A percentile compares a stretch with the other conserved stretches of the same genome.
phyloP scores from a whole-genome alignment of 768 basidiomycete genomes.

The Agaricus sinodeliciosus region DNA sequence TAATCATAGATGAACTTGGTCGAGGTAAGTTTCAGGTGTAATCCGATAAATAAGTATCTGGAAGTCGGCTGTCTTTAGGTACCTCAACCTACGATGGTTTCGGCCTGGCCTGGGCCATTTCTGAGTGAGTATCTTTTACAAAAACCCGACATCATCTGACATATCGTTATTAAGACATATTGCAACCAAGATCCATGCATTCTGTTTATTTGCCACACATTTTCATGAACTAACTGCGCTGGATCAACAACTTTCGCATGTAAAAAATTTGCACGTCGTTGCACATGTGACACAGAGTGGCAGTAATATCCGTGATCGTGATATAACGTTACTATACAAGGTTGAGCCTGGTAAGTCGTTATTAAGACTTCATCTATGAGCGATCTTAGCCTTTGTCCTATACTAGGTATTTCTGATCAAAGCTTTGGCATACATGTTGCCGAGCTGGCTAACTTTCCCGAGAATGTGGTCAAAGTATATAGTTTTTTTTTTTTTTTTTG shows the following conservation, averaged over 20 bases:
- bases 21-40: constrained; percentile 42
- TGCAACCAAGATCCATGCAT: constrained; percentile 85
- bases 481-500: background rate
- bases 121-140: constrained; percentile 52
- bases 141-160: background rate
- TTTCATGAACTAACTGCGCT: constrained; percentile 96
- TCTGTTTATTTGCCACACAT: constrained; percentile 96
- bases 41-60: background rate
- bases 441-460: constrained; percentile 94
- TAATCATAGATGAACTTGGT: constrained; percentile 97
- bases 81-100: constrained; percentile 98
- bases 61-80: constrained; percentile 34
- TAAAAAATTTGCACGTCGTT: constrained; percentile 93
- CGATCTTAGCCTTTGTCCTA: constrained; percentile 7
- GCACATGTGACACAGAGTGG: constrained; percentile 86
- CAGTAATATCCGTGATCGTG: constrained; percentile 53
- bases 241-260: constrained; percentile 77
- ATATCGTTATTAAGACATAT: constrained; percentile 59
- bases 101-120: constrained; percentile 97
- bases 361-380: background rate
- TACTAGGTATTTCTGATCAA: constrained; percentile 83
- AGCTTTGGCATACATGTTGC: constrained; percentile 99
- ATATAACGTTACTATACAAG: constrained; percentile 92
- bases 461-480: constrained; percentile 73
- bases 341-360: constrained; percentile 72